Evolutionary conservation across 441 rosid species (phyloP).

Genomic region (Viola pubescens): DNA sequence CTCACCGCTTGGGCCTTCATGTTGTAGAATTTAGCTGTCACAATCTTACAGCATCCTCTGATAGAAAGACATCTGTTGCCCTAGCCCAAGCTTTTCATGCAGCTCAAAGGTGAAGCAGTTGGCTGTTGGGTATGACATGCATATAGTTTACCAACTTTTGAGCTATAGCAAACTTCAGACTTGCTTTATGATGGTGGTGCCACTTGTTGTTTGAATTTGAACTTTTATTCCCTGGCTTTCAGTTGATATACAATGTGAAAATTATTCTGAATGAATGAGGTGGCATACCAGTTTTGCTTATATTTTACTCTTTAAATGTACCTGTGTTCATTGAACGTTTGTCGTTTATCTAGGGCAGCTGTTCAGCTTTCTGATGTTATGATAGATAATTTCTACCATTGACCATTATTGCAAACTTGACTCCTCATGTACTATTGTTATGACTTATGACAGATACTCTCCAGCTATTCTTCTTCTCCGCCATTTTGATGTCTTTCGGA

Average conservation of each 20-base stretch:
- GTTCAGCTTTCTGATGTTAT: no score
- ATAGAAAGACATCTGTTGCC: slow-evolving; percentile 62
- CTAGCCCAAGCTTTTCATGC: slow-evolving; percentile 75
- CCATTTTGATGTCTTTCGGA: slow-evolving; percentile 75
- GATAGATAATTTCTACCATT: no score
- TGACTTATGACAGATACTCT: slow-evolving; percentile 50
- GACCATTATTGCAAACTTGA: neutral
- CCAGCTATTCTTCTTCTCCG: slow-evolving; percentile 86
- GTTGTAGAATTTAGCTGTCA: slow-evolving; percentile 93
- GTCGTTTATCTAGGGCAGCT: no score
- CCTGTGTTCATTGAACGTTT: no score
- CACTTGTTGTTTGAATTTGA: neutral
- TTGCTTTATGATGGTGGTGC: neutral
- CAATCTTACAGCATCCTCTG: slow-evolving; percentile 65
- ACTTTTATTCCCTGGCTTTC: neutral
- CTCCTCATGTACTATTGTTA: neutral
- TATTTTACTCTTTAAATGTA: no score
- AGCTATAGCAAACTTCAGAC: neutral
- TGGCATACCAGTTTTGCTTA: no score
- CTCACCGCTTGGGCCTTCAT: slow-evolving; percentile 72
- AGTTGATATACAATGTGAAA: neutral
- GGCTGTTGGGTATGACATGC: slow-evolving; percentile 14
- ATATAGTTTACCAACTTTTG: slow-evolving; percentile 8
- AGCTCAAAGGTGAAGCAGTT: slow-evolving; percentile 70
- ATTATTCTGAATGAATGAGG: neutral